phyloP scores from a whole-genome alignment of 306 rosid species.

The Adenanthera pavonina region DNA sequence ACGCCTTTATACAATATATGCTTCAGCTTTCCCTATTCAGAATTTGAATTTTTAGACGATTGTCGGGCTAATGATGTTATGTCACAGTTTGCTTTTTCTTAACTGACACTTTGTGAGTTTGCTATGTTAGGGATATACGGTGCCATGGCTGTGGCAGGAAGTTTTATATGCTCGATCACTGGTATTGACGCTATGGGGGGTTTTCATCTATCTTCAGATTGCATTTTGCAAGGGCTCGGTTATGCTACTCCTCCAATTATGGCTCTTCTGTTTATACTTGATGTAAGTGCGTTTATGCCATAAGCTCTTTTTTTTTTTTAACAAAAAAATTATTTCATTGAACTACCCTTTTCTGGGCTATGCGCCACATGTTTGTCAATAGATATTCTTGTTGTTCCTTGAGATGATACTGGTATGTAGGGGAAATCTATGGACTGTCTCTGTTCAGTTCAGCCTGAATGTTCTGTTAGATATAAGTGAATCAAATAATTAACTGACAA shows the following conservation, averaged over 20 bases:
- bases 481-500: slow-evolving; percentile 13
- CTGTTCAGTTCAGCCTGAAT: slow-evolving; percentile 16
- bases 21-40: not conserved
- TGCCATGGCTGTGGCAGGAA: slow-evolving; percentile 92
- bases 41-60: not conserved
- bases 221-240: slow-evolving; percentile 84
- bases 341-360: not conserved
- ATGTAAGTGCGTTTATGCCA: slow-evolving; percentile 53
- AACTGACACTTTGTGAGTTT: slow-evolving; percentile 12
- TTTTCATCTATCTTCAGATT: slow-evolving; percentile 80
- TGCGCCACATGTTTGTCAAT: not conserved
- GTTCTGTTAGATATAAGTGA: slow-evolving; percentile 5
- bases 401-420: not conserved
- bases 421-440: not conserved
- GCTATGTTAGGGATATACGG: slow-evolving; percentile 79
- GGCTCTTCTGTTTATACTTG: slow-evolving; percentile 94
- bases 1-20: not conserved
- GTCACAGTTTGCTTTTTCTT: slow-evolving; percentile 16
- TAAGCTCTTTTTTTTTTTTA: not conserved
- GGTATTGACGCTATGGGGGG: slow-evolving; percentile 91
- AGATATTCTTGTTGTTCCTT: slow-evolving; percentile 6
- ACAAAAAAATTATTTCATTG: not conserved
- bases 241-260: slow-evolving; percentile 94
- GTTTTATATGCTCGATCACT: slow-evolving; percentile 81
- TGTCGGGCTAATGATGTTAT: not conserved